Conservation (phyloP, 2,329 filamentous ascomycete species). For the Lizonia empirigonia region DNA sequence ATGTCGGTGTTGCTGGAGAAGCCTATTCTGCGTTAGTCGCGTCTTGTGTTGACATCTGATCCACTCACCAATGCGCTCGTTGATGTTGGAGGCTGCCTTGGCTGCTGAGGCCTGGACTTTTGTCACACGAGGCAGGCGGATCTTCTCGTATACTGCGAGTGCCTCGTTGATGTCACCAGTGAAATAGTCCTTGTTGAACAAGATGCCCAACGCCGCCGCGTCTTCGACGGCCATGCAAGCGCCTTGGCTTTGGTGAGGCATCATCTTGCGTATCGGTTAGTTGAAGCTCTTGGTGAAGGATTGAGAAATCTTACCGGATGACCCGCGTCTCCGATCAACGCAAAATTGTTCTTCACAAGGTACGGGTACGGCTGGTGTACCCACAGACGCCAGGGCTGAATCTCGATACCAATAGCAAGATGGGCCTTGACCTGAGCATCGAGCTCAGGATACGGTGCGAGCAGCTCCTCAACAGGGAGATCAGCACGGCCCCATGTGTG, state of each 20-base stretch:
- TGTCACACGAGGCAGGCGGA: slow-evolving; percentile 46
- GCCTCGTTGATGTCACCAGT: slow-evolving; percentile 40
- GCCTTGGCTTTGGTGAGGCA: slow-evolving; percentile 72
- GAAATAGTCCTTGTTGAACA: slow-evolving; percentile 60
- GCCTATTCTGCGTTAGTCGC: no score
- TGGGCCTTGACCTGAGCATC: slow-evolving; percentile 64
- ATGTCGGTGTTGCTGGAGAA: slow-evolving; percentile 66
- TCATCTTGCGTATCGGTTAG: slow-evolving; percentile 58
- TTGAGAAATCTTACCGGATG: slow-evolving; percentile 58
- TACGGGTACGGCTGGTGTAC: slow-evolving; percentile 68
- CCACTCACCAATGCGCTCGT: slow-evolving; percentile 41
- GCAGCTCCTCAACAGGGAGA: slow-evolving; percentile 62
- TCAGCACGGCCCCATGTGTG: slow-evolving; percentile 64
- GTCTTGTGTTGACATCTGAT: no score
- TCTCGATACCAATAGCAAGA: slow-evolving; percentile 65
- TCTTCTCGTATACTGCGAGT: slow-evolving; percentile 44
- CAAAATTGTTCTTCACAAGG: slow-evolving; percentile 58
- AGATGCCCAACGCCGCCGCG: slow-evolving; percentile 65
- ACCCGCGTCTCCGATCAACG: slow-evolving; percentile 68
- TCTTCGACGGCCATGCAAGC: slow-evolving; percentile 73
- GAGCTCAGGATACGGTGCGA: slow-evolving; percentile 65
- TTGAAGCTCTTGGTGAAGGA: not conserved
- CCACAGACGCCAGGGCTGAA: slow-evolving; percentile 70
- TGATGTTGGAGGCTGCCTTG: slow-evolving; percentile 47
- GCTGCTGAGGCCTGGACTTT: slow-evolving; percentile 48